Conservation (phyloP, 2,329 filamentous ascomycete species). For the Aspergillus ochraceus region DNA sequence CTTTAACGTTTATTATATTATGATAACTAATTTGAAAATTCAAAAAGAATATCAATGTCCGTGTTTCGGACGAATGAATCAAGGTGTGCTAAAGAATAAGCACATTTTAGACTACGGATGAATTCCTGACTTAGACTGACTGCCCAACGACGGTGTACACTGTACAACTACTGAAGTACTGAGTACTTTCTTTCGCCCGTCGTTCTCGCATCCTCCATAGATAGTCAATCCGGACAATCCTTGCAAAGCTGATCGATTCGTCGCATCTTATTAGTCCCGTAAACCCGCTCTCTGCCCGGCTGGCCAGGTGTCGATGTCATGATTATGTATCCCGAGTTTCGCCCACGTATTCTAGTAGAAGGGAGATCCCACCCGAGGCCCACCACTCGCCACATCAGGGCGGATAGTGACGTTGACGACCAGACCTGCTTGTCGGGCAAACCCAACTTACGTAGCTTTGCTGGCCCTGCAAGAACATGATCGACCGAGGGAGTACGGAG, state of each 20-base stretch:
- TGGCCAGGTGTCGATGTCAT: not conserved
- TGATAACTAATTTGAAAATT: no score
- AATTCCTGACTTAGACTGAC: not conserved
- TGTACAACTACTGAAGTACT: no score
- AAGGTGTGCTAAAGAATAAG: not conserved
- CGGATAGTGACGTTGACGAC: not conserved
- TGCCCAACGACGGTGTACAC: not conserved
- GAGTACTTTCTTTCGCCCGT: no score
- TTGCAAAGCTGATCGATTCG: no score
- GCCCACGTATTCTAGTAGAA: not conserved
- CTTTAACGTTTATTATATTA: no score
- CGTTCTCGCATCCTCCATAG: no score
- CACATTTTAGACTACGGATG: no score
- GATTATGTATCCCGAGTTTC: not conserved
- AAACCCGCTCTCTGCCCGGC: not conserved
- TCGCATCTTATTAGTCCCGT: no score
- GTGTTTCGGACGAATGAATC: not conserved
- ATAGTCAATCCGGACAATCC: no score
- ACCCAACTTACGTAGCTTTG: not conserved
- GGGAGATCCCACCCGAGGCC: not conserved
- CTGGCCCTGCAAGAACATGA: not conserved
- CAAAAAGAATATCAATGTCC: not conserved
- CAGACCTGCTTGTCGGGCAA: not conserved
- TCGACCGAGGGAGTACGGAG: not conserved
- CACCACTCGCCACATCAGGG: not conserved